Conservation (phyloP, 169 alveolate species). For the Eimeria brunetti region DNA sequence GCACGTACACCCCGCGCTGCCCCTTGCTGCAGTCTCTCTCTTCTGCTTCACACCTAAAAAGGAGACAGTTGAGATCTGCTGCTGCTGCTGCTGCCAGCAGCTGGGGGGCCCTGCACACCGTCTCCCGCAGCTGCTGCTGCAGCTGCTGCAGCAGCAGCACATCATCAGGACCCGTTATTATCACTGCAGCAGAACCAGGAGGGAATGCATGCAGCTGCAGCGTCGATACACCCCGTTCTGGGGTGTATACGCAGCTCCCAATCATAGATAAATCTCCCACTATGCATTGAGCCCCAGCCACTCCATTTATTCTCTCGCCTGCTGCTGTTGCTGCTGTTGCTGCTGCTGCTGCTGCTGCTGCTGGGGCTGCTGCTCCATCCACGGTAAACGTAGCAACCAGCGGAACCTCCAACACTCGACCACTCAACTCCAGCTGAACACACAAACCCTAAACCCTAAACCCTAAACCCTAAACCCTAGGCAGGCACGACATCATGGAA, state of each 20-base stretch:
- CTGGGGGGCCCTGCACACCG: constrained; percentile 27
- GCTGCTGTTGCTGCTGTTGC: too few relatives aligned
- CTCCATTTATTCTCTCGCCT: constrained; percentile 75
- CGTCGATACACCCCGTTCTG: constrained; percentile 35
- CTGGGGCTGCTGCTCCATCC: too few relatives aligned
- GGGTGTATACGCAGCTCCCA: constrained; percentile 56
- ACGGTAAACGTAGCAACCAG: constrained; percentile 79
- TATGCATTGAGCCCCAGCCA: constrained; percentile 53
- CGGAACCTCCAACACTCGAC: constrained; percentile 74
- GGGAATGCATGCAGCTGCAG: constrained; percentile 83
- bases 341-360: too few relatives aligned
- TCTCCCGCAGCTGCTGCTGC: constrained; percentile 33
- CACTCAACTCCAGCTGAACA: constrained; percentile 50
- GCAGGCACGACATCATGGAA: too few relatives aligned
- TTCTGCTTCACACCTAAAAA: constrained; percentile 91
- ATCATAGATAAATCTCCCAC: constrained; percentile 60
- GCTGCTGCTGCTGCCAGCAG: constrained; percentile 80
- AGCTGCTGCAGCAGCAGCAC: constrained; percentile 49
- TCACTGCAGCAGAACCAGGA: constrained; percentile 81
- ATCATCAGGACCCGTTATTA: constrained; percentile 31
- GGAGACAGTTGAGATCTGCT: constrained; percentile 83
- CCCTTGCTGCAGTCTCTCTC: constrained; percentile 88
- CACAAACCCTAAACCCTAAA: constrained; percentile 20
- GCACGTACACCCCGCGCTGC: constrained; percentile 86
- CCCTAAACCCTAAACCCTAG: constrained; percentile 12